Conservation (phyloP, 2,329 filamentous ascomycete species). For the Catunica adiposa region DNA sequence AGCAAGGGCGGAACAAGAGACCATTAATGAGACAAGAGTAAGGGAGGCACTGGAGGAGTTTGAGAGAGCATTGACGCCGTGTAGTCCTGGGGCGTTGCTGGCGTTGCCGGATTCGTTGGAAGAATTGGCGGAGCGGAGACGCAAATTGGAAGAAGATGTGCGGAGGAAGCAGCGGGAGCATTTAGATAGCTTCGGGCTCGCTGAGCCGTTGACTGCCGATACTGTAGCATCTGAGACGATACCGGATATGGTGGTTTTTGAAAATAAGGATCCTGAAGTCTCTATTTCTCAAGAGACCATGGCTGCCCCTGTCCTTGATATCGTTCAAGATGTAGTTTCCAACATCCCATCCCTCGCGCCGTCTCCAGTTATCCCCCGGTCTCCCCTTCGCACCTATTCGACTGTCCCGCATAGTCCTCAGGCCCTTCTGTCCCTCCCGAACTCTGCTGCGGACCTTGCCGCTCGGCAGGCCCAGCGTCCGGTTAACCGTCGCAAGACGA, state of each 20-base stretch:
- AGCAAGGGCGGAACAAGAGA: slow-evolving; percentile 72
- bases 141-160: slow-evolving; percentile 4
- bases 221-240: not conserved
- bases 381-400: not conserved
- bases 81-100: slow-evolving; percentile 30
- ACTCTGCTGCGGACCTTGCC: slow-evolving; percentile 6
- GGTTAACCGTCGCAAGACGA: not conserved
- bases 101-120: slow-evolving; percentile 37
- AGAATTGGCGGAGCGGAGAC: slow-evolving; percentile 20
- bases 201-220: not conserved
- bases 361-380: not conserved
- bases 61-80: slow-evolving; percentile 18
- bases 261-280: no score
- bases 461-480: not conserved
- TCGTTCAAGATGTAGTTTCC: not conserved
- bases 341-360: not conserved
- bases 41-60: slow-evolving; percentile 25
- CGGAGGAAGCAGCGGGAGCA: slow-evolving; percentile 11
- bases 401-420: slow-evolving; percentile 6
- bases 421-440: slow-evolving; percentile 5
- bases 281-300: not conserved
- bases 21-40: slow-evolving; percentile 51
- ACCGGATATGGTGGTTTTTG: not conserved
- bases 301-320: not conserved
- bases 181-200: slow-evolving; percentile 8